These are phyloP conservation scores for Lactarius vividus DNA, from an alignment of 768 basidiomycete genomes.

Conservation along the genomic window DNA sequence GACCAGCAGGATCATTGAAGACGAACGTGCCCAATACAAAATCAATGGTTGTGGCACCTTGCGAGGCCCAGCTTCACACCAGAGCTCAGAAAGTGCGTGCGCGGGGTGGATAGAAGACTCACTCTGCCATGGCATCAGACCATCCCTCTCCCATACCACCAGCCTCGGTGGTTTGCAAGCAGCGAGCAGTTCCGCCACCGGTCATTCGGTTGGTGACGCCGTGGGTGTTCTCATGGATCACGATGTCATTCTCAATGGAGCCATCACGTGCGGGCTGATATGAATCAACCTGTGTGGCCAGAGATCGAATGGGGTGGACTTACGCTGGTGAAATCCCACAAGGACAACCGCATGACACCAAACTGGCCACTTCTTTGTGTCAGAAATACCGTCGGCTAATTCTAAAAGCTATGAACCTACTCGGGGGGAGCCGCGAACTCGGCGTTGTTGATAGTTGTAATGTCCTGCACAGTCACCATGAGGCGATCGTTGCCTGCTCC, in stretches of 20 bases:
- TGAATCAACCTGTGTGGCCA: not conserved
- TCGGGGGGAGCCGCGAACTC: slow-evolving; percentile 46
- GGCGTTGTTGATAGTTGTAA: slow-evolving; percentile 45
- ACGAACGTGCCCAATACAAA: slow-evolving; percentile 31
- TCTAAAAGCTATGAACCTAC: slow-evolving; percentile 30
- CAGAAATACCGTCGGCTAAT: not conserved
- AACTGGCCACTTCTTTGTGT: slow-evolving; percentile 34
- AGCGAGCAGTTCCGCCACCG: slow-evolving; percentile 54
- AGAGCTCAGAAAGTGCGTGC: slow-evolving; percentile 8
- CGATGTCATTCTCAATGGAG: slow-evolving; percentile 58
- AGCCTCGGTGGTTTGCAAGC: slow-evolving; percentile 60
- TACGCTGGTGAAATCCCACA: slow-evolving; percentile 34
- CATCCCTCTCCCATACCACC: slow-evolving; percentile 72
- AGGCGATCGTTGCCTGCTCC: slow-evolving; percentile 52
- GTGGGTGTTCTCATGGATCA: slow-evolving; percentile 47
- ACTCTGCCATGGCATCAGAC: slow-evolving; percentile 45
- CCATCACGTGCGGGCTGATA: slow-evolving; percentile 58
- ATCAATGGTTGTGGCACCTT: slow-evolving; percentile 38
- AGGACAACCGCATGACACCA: slow-evolving; percentile 46
- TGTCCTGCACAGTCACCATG: slow-evolving; percentile 50
- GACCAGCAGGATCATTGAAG: too few relatives aligned
- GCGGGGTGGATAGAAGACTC: not conserved
- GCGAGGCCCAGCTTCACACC: slow-evolving; percentile 36
- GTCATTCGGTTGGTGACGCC: slow-evolving; percentile 42
- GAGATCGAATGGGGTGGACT: slow-evolving; percentile 21